Evolutionary conservation across 768 basidiomycete genomes (phyloP), one percentile per base, ranked within the genome.

Genomic region (Auricularia sp.): DNA sequence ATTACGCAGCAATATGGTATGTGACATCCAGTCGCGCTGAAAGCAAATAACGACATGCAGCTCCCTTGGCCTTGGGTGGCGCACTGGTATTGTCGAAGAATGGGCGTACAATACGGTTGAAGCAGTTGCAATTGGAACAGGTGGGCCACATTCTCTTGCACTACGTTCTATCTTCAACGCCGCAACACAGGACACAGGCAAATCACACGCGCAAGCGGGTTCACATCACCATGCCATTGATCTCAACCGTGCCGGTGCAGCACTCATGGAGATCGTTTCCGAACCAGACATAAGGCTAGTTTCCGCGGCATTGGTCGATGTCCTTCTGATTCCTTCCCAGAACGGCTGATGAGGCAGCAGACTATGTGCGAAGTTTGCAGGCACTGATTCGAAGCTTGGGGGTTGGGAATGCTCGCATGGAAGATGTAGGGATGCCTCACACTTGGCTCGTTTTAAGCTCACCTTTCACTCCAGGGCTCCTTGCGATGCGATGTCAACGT

Each of bases 101-200:
- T 6, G 74, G 74, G 62, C 62, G 77, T 70, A 67, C 73, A 5
- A 87, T 98, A n/a, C 80, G 94, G 16, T 90, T 99, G 63, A 87
- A 91, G 62, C 97, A 98, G 74, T 84, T 99, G 44, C 97, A 98
- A 70, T 81, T 98, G 0, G 97, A 99, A 75, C 96, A 98, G 82
- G 93, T 93, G 43, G 64, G 77, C 69, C n/a, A 34, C 4, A 5
- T 59, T 36, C 34, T 16, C 43, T 21, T 66, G 64, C 35, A 14
- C 36, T 56, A 60, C 35, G 61, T 47, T 35, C 61, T 66, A 44
- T 64, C 62, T 62, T 53, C 65, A 39, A 35, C 11, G 36, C 11
- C 36, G 61, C 14, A 54, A 61, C n/a, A 7, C 64, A 96, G 91
- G 94, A 98, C 72, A 97, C 94, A 0, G 94, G 89, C 1, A 97